phyloP scores from a whole-genome alignment of 1,139 yeast genomes.

The Blastobotrys arbuscula region DNA sequence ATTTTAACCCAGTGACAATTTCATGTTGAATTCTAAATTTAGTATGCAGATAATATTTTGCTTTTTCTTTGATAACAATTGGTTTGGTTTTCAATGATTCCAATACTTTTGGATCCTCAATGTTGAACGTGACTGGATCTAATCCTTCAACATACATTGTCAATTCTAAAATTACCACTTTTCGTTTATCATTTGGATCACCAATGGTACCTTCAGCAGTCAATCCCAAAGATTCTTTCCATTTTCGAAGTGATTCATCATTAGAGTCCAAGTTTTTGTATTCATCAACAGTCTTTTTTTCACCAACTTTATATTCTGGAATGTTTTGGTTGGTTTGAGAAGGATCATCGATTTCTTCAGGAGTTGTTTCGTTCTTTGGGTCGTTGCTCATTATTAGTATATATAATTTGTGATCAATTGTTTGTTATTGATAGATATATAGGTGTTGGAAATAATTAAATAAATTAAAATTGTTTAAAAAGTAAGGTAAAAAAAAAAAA shows the following conservation, averaged over 20 bases:
- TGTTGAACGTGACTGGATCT: conserved; percentile 42
- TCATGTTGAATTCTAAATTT: conserved; percentile 86
- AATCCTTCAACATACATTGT: conserved; percentile 63
- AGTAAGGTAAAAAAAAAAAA: background rate
- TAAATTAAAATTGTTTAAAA: background rate
- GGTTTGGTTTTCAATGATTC: conserved; percentile 47
- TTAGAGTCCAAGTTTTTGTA: conserved; percentile 77
- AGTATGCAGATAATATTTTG: conserved; percentile 66
- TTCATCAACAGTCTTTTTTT: conserved; percentile 81
- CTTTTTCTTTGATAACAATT: conserved; percentile 71
- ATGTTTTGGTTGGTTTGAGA: conserved; percentile 4
- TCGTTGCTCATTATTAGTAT: conserved; percentile 4
- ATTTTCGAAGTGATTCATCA: conserved; percentile 84
- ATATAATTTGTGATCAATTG: background rate
- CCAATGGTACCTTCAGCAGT: conserved; percentile 38
- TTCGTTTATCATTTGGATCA: conserved; percentile 63
- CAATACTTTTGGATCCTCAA: conserved; percentile 44
- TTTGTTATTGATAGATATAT: background rate
- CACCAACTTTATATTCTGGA: conserved; percentile 59
- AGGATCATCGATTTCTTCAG: background rate
- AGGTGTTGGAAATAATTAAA: background rate
- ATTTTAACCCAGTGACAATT: conserved; percentile 84
- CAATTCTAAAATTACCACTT: conserved; percentile 75
- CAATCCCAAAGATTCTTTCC: conserved; percentile 89
- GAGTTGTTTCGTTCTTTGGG: background rate